Percentiles rank a stretch among this genome's conserved stretches.
Conservation (phyloP, 2,329 filamentous ascomycete species). For the Fusarium agapanthi region DNA sequence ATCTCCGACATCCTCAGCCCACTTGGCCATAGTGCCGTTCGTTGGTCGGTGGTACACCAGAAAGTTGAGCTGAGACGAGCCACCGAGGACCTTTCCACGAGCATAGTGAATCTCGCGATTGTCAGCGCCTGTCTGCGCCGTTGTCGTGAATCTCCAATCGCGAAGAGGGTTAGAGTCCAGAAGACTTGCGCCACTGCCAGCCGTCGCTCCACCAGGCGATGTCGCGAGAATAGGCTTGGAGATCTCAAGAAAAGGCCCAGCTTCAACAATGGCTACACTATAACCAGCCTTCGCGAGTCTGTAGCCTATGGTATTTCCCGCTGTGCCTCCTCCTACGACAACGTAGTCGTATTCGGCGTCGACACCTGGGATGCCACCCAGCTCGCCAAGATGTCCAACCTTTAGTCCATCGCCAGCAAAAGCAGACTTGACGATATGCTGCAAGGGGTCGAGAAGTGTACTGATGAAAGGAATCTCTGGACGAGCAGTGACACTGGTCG, state of each 20-base stretch:
- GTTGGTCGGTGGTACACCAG: conserved; percentile 48
- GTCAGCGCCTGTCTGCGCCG: conserved; percentile 29
- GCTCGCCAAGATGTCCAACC: conserved; percentile 21
- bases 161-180: conserved; percentile 32
- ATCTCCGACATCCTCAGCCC: conserved; percentile 44
- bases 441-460: conserved; percentile 24
- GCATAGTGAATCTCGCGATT: conserved; percentile 48
- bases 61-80: conserved; percentile 50
- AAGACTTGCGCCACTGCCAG: conserved; percentile 30
- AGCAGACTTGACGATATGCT: conserved; percentile 23
- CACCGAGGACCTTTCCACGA: conserved; percentile 50
- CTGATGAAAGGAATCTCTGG: conserved; percentile 28
- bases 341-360: conserved; percentile 39
- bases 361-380: conserved; percentile 20
- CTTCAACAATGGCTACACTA: conserved; percentile 51
- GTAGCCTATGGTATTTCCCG: conserved; percentile 47
- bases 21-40: conserved; percentile 42
- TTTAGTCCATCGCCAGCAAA: conserved; percentile 32
- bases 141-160: conserved; percentile 46
- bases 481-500: conserved; percentile 3
- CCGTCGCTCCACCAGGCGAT: conserved; percentile 36
- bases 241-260: conserved; percentile 47
- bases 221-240: conserved; percentile 41
- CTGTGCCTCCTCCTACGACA: conserved; percentile 51
- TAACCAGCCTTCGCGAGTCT: conserved; percentile 45